Conservation (phyloP, 768 basidiomycete species). For the Mycena albidolilacea region DNA sequence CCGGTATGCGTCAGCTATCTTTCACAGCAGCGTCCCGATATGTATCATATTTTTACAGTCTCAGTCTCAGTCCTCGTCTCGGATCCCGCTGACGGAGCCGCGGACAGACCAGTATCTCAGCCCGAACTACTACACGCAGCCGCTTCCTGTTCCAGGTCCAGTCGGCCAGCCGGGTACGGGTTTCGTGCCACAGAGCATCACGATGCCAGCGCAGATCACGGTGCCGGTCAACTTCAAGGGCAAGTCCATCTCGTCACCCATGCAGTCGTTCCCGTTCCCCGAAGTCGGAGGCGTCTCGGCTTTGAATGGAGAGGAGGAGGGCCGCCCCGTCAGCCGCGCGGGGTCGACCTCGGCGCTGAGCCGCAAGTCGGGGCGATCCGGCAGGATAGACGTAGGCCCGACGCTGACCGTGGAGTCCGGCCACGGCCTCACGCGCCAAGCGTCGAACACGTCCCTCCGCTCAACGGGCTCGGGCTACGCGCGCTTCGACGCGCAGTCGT, state of each 20-base stretch:
- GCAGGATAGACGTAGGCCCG: constrained; percentile 1
- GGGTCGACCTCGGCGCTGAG: constrained; percentile 19
- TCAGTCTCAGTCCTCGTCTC: constrained; percentile 29
- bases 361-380: constrained; percentile 18
- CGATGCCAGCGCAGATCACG: constrained; percentile 31
- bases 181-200: constrained; percentile 34
- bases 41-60: background rate
- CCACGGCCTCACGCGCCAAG: constrained; percentile 20
- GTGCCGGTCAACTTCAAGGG: constrained; percentile 33
- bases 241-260: constrained; percentile 28
- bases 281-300: background rate
- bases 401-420: constrained; percentile 20
- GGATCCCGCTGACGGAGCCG: constrained; percentile 17
- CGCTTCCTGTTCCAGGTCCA: background rate
- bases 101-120: constrained; percentile 32
- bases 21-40: background rate
- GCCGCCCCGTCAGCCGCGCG: constrained; percentile 15
- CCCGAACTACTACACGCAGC: constrained; percentile 29
- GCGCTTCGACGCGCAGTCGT: constrained; percentile 30
- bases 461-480: constrained; percentile 32
- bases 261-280: background rate
- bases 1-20: constrained; percentile 25
- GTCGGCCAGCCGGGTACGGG: constrained; percentile 10
- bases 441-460: constrained; percentile 33
- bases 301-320: background rate